Evolutionary conservation across 2,329 filamentous ascomycete genomes (phyloP), one percentile per base, ranked within the genome.

Genomic region (Thielaviopsis punctulata): DNA sequence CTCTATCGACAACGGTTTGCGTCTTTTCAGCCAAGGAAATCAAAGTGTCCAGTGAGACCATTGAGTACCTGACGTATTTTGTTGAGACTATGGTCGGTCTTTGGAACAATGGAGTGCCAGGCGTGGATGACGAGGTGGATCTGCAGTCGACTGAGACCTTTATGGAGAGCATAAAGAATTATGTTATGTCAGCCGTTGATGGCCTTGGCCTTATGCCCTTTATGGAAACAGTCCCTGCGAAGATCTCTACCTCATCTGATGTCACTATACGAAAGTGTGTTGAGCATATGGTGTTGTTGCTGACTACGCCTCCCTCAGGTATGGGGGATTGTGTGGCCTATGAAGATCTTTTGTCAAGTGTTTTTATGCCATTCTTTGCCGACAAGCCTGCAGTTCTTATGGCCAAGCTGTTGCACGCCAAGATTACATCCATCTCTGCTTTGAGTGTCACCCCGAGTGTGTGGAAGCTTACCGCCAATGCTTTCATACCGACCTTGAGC

Each of bases 11-110:
- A 7, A 51, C 49, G 2, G 43, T 55, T 2, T 55, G 53, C 25
- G 48, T 25, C 27, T 25, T 55, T 15, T 46, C 53, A 10, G 53
- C 53, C 43, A 94, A 95, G 65, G 92, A 98, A 65, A 83, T 98
- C 59, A 94, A 90, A 60, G 81, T 89, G 6, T 88, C 87, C 0
- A 76, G 76, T 12, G 90, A 96, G 56, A 86, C 88, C 1, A 84
- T 86, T 61, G 76, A 80, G 56, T 90, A 89, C 54, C 74, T 95
- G 56, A 49, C 55, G 10, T 46, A 51, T 18, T 45, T 57, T 9
- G 18, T 57, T 15, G 48, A 48, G 5, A 52, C 49, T 1, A 25
- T 56, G 8, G 33, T 43, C 12, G 30, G 25, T 9, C 33, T 56
- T 9, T 57, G 56, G 56, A 52, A 69, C 18, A 63, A 61, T 12